These are phyloP conservation scores for Cubamyces sp. DNA, from an alignment of 768 basidiomycete species.

Conservation along the genomic window DNA sequence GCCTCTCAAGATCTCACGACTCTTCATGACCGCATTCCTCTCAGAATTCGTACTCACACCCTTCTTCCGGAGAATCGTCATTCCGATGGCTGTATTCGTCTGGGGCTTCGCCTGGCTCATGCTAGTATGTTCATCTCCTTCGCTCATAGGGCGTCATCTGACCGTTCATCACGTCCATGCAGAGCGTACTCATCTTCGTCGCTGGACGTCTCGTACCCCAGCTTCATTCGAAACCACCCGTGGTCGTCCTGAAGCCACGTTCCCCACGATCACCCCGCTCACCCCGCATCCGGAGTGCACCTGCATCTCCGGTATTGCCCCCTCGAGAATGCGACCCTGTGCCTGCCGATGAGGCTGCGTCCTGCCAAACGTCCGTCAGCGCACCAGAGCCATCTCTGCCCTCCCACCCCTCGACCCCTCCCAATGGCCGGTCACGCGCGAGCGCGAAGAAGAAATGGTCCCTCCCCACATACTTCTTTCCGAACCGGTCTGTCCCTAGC, in stretches of 20 bases:
- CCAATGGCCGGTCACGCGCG: not conserved
- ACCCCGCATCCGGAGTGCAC: not conserved
- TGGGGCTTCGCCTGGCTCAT: conserved; percentile 18
- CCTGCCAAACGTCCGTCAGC: not conserved
- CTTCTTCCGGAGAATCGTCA: not conserved
- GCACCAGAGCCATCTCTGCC: not conserved
- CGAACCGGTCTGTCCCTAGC: conserved; percentile 3
- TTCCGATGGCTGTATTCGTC: conserved; percentile 15
- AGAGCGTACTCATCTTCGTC: conserved; percentile 22
- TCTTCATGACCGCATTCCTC: conserved; percentile 8
- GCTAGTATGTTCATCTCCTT: conserved; percentile 1
- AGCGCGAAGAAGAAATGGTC: conserved; percentile 17
- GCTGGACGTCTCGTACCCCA: conserved; percentile 14
- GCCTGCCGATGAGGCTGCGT: not conserved
- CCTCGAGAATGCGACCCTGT: not conserved
- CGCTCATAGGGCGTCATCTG: not conserved
- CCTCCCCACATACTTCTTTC: not conserved
- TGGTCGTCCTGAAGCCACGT: not conserved
- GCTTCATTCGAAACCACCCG: conserved; percentile 6
- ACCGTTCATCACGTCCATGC: not conserved
- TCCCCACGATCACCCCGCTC: not conserved
- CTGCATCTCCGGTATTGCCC: not conserved
- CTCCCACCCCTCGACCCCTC: not conserved
- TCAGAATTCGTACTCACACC: not conserved
- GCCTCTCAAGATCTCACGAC: conserved; percentile 6